A percentile compares a stretch with the other conserved stretches of the same genome.
Conservation (phyloP, 2,329 filamentous ascomycete species). For the Neofusicoccum sp. region DNA sequence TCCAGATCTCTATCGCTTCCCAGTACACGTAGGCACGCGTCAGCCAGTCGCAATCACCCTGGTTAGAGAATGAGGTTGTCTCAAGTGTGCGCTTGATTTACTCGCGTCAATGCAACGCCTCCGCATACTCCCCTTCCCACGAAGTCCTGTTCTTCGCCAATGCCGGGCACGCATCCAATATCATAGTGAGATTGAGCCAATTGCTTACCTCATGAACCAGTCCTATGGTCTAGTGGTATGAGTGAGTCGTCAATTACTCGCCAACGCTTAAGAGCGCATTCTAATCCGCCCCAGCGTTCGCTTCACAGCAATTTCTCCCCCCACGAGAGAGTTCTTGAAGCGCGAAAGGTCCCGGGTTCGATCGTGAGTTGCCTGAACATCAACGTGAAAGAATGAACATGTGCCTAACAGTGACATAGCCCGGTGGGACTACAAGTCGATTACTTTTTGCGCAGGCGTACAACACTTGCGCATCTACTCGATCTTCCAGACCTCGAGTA, state of each 20-base stretch:
- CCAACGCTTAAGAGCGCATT: neutral
- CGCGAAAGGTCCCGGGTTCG: slow-evolving; percentile 21
- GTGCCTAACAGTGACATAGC: neutral
- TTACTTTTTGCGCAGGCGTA: neutral
- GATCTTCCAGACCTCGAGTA: too few relatives aligned
- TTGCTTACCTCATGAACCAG: slow-evolving; percentile 16
- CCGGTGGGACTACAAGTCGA: slow-evolving; percentile 9
- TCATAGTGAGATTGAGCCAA: neutral
- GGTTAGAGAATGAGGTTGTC: too few relatives aligned
- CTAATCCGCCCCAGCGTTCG: slow-evolving; percentile 7
- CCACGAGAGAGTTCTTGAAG: neutral
- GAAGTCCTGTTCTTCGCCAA: too few relatives aligned
- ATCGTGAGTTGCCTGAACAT: slow-evolving; percentile 6
- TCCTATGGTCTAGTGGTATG: slow-evolving; percentile 20
- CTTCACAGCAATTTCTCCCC: slow-evolving; percentile 14
- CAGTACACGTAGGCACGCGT: too few relatives aligned
- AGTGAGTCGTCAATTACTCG: neutral
- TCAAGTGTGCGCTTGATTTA: too few relatives aligned
- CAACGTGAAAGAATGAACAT: neutral
- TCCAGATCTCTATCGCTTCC: neutral
- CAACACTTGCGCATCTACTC: too few relatives aligned
- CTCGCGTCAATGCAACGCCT: too few relatives aligned
- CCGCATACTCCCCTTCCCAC: too few relatives aligned
- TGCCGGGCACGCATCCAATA: neutral
- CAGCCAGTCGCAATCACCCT: too few relatives aligned